Conservation (phyloP, 371 early-diverging fungal species). For the Blastocladiella emersonii region DNA sequence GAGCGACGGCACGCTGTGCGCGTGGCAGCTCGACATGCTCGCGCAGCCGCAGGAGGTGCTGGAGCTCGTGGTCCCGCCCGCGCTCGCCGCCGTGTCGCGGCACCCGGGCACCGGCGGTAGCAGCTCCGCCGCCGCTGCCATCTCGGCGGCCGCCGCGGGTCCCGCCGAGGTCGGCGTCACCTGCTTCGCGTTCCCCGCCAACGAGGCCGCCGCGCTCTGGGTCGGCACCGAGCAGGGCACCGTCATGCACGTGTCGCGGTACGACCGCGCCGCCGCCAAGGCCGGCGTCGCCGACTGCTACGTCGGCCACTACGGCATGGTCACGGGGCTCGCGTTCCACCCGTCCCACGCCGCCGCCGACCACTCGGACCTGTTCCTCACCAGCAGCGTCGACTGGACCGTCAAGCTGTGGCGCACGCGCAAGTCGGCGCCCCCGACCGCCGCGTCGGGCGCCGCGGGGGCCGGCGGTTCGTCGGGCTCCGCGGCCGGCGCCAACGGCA, state of each 20-base stretch:
- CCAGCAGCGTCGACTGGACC: conserved; percentile 88
- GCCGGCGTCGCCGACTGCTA: conserved; percentile 72
- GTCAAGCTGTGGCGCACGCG: conserved; percentile 79
- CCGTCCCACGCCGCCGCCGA: conserved; percentile 63
- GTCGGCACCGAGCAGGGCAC: conserved; percentile 93
- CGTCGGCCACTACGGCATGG: conserved; percentile 71
- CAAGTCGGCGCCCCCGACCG: conserved; percentile 2
- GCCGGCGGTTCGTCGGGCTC: not conserved
- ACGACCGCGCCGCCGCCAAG: conserved; percentile 89
- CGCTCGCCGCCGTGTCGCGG: conserved; percentile 51
- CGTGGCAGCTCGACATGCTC: conserved; percentile 94
- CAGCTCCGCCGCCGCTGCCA: not conserved
- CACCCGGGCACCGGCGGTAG: conserved; percentile 21
- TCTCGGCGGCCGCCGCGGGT: too few relatives aligned
- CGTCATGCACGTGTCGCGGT: conserved; percentile 80
- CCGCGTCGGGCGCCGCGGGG: not conserved
- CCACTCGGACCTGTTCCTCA: conserved; percentile 79
- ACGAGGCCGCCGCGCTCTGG: conserved; percentile 82
- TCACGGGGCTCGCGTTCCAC: conserved; percentile 87
- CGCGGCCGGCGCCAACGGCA: not conserved
- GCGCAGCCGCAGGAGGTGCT: conserved; percentile 63
- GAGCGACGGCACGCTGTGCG: conserved; percentile 87
- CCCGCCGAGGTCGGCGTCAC: conserved; percentile 90
- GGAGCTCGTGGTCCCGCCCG: not conserved
- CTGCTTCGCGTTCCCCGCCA: conserved; percentile 71